A percentile compares a stretch with the other conserved stretches of the same genome.
phyloP scores from a whole-genome alignment of 108 stramenopile species.

The Parietichytrium sp. region DNA sequence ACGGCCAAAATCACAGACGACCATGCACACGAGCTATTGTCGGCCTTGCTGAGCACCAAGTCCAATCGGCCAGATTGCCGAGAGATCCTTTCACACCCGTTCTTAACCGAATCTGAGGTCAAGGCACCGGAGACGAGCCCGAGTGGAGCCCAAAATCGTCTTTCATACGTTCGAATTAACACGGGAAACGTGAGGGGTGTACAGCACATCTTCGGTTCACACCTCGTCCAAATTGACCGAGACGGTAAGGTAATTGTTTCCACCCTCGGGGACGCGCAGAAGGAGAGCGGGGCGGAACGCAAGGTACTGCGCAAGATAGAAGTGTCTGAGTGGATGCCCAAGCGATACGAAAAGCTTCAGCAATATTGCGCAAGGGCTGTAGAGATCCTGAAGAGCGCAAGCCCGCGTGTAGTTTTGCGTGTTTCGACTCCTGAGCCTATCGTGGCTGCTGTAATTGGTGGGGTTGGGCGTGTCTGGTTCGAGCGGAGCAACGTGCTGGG shows the following conservation, averaged over 20 bases:
- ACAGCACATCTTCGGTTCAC: conserved; percentile 6
- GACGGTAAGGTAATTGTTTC: background rate
- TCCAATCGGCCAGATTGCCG: background rate
- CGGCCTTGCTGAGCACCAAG: background rate
- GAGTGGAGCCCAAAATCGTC: background rate
- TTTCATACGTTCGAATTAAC: conserved; percentile 20
- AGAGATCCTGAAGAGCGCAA: background rate
- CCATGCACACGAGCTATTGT: conserved; percentile 13
- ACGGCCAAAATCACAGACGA: background rate
- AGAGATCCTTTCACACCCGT: conserved; percentile 15
- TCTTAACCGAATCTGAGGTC: background rate
- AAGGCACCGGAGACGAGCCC: background rate
- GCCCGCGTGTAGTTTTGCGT: background rate
- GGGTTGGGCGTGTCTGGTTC: conserved; percentile 5
- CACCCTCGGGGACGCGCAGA: background rate
- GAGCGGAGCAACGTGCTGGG: background rate
- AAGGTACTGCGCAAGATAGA: background rate
- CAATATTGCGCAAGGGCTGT: conserved; percentile 4
- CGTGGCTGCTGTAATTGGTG: conserved; percentile 10
- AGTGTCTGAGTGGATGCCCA: conserved; percentile 33
- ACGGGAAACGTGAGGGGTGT: conserved; percentile 20
- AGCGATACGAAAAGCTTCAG: conserved; percentile 12
- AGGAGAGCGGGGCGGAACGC: too few relatives aligned
- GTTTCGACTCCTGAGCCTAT: background rate
- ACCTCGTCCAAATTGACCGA: conserved; percentile 12